Evolutionary conservation across 176 grass and related monocot genomes (phyloP).

Genomic region (Raddia guianensis): DNA sequence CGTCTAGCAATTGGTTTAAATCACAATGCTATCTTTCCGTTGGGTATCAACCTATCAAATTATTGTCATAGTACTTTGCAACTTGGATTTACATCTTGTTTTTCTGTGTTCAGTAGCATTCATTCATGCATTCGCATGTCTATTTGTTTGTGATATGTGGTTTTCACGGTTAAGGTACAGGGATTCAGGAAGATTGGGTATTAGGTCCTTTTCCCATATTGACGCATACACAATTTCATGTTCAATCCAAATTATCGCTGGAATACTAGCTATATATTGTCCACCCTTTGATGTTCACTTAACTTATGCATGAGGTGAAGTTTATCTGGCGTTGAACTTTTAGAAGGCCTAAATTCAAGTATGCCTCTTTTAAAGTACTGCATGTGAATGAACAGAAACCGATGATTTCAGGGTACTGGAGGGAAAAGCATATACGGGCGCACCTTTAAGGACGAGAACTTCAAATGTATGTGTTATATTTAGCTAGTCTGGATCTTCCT

Average conservation of each 20-base stretch:
- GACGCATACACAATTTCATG: not conserved
- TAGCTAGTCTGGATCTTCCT: not conserved
- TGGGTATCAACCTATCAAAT: not conserved
- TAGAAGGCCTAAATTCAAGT: too few relatives aligned
- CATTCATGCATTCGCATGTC: not conserved
- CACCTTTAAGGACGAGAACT: slow-evolving; percentile 96
- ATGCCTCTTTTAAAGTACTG: not conserved
- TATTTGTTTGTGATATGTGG: slow-evolving; percentile 1
- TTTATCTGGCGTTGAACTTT: not conserved
- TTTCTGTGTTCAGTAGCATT: not conserved
- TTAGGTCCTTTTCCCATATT: not conserved
- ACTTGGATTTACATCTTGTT: not conserved
- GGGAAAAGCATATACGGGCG: slow-evolving; percentile 95
- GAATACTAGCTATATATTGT: not conserved
- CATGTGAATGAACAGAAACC: slow-evolving; percentile 18
- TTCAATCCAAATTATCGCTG: not conserved
- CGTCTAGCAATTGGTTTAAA: not conserved
- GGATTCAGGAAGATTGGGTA: not conserved
- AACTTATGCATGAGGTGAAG: not conserved
- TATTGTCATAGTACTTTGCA: not conserved
- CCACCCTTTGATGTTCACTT: slow-evolving; percentile 7
- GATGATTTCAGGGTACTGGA: slow-evolving; percentile 73
- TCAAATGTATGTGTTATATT: slow-evolving; percentile 64
- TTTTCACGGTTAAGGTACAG: slow-evolving; percentile 6
- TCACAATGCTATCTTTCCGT: not conserved